phyloP scores from a whole-genome alignment of 2,329 filamentous ascomycete species.

The Coccinonectria pachysandricola region DNA sequence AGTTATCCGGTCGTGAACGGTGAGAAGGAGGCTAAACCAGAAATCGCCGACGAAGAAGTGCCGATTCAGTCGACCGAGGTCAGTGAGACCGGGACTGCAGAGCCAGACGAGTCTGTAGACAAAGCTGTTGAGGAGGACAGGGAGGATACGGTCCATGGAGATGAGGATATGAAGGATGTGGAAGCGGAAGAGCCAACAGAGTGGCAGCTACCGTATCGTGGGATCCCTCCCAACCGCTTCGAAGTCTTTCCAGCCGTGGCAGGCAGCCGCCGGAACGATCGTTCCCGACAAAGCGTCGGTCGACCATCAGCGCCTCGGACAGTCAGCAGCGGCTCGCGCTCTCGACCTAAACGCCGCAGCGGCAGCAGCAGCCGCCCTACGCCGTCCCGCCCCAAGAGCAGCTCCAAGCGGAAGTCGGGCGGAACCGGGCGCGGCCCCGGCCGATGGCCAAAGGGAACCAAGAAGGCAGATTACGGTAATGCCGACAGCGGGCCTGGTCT shows the following conservation, averaged over 20 bases:
- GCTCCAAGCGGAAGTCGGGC: conserved; percentile 44
- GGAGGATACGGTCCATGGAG: conserved; percentile 17
- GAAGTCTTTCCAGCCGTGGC: conserved; percentile 64
- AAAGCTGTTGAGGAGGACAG: conserved; percentile 23
- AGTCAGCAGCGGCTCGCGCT: conserved; percentile 21
- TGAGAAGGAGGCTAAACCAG: conserved; percentile 4
- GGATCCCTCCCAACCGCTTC: conserved; percentile 61
- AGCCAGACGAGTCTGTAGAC: conserved; percentile 22
- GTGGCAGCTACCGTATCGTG: conserved; percentile 39
- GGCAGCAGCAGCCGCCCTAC: conserved; percentile 22
- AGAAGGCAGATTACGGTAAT: conserved; percentile 58
- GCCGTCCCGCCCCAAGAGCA: conserved; percentile 24
- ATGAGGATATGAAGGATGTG: conserved; percentile 19
- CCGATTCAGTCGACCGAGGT: conserved; percentile 4
- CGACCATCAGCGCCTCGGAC: conserved; percentile 29
- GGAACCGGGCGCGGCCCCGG: conserved; percentile 56
- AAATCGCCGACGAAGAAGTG: conserved; percentile 6
- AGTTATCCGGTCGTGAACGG: conserved; percentile 16
- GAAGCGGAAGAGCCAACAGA: conserved; percentile 19
- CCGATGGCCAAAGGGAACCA: conserved; percentile 57
- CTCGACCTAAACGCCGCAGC: conserved; percentile 30
- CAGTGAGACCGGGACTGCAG: conserved; percentile 16
- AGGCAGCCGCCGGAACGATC: conserved; percentile 36
- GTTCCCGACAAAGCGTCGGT: conserved; percentile 31
- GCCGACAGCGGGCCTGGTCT: conserved; percentile 55